Percentiles rank a stretch among this genome's conserved stretches.
Evolutionary conservation across 1,284 basidiomycete species (phyloP).

Genomic region (Ganoderma multipileum): DNA sequence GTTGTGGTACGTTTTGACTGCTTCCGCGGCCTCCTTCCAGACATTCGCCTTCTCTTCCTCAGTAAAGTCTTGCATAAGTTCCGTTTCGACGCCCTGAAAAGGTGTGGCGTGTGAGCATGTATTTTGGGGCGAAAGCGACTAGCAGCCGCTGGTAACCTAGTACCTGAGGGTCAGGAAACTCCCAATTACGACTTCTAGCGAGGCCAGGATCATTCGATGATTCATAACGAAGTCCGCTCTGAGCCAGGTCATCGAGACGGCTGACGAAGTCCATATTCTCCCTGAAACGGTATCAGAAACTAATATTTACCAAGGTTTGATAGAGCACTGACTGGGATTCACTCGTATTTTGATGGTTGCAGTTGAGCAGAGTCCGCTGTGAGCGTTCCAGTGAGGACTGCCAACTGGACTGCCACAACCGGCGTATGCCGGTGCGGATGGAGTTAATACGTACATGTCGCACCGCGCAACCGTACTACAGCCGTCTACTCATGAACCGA

Average conservation of each 20-base stretch:
- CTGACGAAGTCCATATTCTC: background rate
- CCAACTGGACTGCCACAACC: background rate
- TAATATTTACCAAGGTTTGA: background rate
- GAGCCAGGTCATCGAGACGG: background rate
- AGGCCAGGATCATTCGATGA: background rate
- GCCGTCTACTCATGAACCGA: no score
- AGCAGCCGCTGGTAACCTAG: background rate
- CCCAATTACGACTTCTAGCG: background rate
- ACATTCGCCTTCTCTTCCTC: background rate
- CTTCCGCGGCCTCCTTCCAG: background rate
- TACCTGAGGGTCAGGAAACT: background rate
- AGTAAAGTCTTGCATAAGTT: background rate
- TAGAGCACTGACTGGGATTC: no score
- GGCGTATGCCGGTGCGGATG: background rate
- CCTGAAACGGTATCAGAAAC: background rate
- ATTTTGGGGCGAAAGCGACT: background rate
- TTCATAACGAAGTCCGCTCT: background rate
- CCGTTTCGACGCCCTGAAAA: background rate
- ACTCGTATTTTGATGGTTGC: no score
- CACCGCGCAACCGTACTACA: no score
- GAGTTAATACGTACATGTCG: background rate
- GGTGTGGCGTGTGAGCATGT: background rate
- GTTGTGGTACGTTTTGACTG: conserved; percentile 7
- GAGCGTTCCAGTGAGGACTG: no score
- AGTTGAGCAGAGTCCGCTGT: no score